Conservation (phyloP, 306 rosid genomes). For the Abrus precatorius region DNA sequence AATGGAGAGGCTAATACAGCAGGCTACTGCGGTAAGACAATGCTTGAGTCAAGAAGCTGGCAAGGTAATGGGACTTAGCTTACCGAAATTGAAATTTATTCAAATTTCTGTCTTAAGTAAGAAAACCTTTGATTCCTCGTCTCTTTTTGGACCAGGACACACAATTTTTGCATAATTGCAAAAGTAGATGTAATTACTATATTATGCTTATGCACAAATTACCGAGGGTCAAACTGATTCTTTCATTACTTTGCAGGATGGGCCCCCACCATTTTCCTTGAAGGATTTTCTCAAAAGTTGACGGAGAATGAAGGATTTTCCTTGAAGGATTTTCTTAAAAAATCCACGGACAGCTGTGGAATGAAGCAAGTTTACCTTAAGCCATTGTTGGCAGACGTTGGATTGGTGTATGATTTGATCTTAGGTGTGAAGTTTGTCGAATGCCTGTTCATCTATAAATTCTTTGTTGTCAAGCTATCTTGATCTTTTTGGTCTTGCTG, state of each 20-base stretch:
- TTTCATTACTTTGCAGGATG: slow-evolving; percentile 70
- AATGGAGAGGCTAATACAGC: slow-evolving; percentile 91
- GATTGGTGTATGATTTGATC: slow-evolving; percentile 48
- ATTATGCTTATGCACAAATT: neutral
- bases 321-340: slow-evolving; percentile 70
- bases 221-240: slow-evolving; percentile 40
- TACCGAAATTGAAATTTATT: slow-evolving; percentile 3
- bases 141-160: slow-evolving; percentile 22
- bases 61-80: slow-evolving; percentile 63
- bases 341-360: slow-evolving; percentile 32
- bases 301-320: slow-evolving; percentile 67
- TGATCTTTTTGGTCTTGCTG: slow-evolving; percentile 41
- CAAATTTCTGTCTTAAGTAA: slow-evolving; percentile 23
- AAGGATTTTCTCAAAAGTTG: slow-evolving; percentile 78
- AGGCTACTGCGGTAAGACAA: slow-evolving; percentile 80
- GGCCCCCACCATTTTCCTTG: slow-evolving; percentile 69
- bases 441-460: slow-evolving; percentile 38
- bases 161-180: slow-evolving; percentile 24
- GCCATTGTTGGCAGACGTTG: slow-evolving; percentile 38
- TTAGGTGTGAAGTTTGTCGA: slow-evolving; percentile 34
- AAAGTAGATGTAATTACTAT: slow-evolving; percentile 5
- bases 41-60: slow-evolving; percentile 70
- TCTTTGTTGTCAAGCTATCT: slow-evolving; percentile 40
- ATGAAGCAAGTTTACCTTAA: slow-evolving; percentile 45
- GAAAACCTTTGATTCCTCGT: slow-evolving; percentile 18